Evolutionary conservation across 2,329 filamentous ascomycete genomes (phyloP), one percentile per base, ranked within the genome.

Genomic region (Penicillium brevicompactum): DNA sequence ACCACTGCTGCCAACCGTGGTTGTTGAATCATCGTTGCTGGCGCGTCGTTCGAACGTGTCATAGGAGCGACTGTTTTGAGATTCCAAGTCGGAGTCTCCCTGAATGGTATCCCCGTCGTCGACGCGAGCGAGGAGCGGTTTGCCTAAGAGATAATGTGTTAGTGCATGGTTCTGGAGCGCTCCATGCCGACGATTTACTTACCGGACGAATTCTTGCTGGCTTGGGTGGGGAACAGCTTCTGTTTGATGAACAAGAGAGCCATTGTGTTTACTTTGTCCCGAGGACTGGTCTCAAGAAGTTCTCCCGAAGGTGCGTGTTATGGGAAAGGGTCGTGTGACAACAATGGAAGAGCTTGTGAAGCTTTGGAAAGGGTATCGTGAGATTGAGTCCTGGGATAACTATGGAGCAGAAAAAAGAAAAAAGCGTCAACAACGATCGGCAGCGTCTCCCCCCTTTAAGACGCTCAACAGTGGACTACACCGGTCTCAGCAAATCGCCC

Each of bases 241-340:
- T 72, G 65, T 54, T 73, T 75, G 56, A 75, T 41, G 46, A 74
- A 74, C 18, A 73, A 56, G n/a, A 75, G 60, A n/a, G 71, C 72
- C 72, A 75, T 75, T 24, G 34, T 63, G 46, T n/a, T 24, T 44
- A 43, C 47, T 34, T 34, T 46, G 37, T 32, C 49, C 32, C 6
- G n/a, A 27, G 10, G 46, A 45, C 41, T 46, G 53, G 43, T 44
- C 41, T 30, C 40, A 30, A 30, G 24, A 14, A 6, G 27, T 14
- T 24, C 18, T 10, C n/a, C 5, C 10, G 13, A 46, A 37, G 34
- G n/a, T n/a, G 34, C 13, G 13, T 37, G 6, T 37, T 37, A n/a
- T 37, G 34, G 7, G 14, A 13, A 13, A n/a, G n/a, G 34, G 14
- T 37, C 34, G 13, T n/a, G 34, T 40, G 31, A 45, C 30, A 41